Conservation (phyloP, 1,139 yeast genomes). For the Pichia sp. region DNA sequence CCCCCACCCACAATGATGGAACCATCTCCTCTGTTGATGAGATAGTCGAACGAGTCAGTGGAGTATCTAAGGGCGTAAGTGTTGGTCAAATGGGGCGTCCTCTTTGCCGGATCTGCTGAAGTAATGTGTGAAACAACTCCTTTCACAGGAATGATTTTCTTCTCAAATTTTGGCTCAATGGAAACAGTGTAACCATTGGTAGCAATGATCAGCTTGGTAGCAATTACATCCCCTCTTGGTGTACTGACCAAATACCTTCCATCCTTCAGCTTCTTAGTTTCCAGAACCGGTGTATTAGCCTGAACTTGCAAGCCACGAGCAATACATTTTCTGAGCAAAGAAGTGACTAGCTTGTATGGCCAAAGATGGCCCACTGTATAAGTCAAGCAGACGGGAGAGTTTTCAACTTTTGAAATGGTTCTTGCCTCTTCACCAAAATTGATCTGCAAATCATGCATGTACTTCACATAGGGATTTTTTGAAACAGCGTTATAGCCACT, state of each 20-base stretch:
- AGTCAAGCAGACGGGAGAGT: conserved; percentile 35
- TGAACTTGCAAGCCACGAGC: conserved; percentile 37
- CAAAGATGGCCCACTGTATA: conserved; percentile 41
- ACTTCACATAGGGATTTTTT: conserved; percentile 23
- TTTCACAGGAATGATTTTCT: conserved; percentile 27
- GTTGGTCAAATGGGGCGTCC: conserved; percentile 29
- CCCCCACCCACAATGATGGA: conserved; percentile 32
- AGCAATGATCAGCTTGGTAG: conserved; percentile 36
- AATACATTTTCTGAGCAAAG: conserved; percentile 33
- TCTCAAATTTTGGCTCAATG: conserved; percentile 26
- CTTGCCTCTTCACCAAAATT: conserved; percentile 27
- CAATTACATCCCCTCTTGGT: conserved; percentile 33
- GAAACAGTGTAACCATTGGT: conserved; percentile 41
- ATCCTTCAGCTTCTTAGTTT: conserved; percentile 12
- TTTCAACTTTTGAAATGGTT: conserved; percentile 26
- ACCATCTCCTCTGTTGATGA: conserved; percentile 33
- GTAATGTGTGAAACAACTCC: conserved; percentile 27
- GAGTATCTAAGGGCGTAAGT: conserved; percentile 27
- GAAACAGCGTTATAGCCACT: conserved; percentile 24
- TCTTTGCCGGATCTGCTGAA: conserved; percentile 16
- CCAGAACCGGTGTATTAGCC: conserved; percentile 35
- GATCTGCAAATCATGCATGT: conserved; percentile 25
- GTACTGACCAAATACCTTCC: conserved; percentile 33
- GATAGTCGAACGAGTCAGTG: conserved; percentile 27
- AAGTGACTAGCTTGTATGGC: conserved; percentile 39